Evolutionary conservation across 108 stramenopile species (phyloP).

Genomic region (Nannochloropsis salina): DNA sequence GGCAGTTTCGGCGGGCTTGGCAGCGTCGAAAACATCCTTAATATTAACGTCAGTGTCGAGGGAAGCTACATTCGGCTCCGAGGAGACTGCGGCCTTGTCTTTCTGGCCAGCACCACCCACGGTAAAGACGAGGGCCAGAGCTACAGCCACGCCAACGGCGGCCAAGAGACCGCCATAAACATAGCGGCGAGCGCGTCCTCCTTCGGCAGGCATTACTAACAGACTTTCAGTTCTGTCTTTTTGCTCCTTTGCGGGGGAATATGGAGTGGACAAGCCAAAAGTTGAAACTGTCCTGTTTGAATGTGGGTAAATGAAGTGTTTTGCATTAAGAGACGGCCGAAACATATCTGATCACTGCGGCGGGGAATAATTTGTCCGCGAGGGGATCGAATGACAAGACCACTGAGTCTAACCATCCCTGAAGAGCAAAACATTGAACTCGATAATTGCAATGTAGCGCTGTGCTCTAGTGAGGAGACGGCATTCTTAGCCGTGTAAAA

Average conservation of each 20-base stretch:
- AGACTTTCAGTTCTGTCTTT: background rate
- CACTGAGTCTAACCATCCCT: too few species aligned
- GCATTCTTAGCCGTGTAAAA: too few species aligned
- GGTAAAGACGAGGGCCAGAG: background rate
- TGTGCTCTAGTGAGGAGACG: too few species aligned
- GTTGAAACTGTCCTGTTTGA: background rate
- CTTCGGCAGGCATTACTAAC: background rate
- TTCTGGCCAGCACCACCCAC: slow-evolving; percentile 5
- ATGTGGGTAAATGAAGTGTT: too few species aligned
- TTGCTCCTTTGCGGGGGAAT: background rate
- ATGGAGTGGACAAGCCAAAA: background rate
- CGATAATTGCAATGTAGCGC: too few species aligned
- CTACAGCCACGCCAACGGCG: background rate
- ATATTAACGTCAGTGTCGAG: background rate
- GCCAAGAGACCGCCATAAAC: background rate
- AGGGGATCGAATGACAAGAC: too few species aligned
- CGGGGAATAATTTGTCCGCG: too few species aligned
- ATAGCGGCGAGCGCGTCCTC: background rate
- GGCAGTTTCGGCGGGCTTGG: background rate
- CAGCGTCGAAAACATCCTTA: background rate
- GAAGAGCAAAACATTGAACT: too few species aligned
- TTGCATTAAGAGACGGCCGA: too few species aligned
- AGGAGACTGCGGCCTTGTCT: background rate
- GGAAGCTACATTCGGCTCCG: background rate
- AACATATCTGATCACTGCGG: too few species aligned